Evolutionary conservation across 2,329 filamentous ascomycete species (phyloP).

Genomic region (Ophiostoma novo-ulmi): DNA sequence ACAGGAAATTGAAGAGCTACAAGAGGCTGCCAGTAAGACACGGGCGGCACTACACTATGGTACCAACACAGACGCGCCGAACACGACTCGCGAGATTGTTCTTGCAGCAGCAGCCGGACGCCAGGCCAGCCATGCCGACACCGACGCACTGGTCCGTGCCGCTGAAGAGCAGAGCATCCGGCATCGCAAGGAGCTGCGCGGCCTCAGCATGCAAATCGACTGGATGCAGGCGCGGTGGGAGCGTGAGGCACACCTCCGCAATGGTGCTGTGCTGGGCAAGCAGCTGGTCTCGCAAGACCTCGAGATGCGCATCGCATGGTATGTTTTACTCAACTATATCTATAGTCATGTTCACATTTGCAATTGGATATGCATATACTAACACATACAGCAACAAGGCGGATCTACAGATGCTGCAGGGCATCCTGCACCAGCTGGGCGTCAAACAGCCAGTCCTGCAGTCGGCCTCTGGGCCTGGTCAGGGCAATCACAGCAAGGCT

Average conservation of each 20-base stretch:
- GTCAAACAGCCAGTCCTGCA: slow-evolving; percentile 30
- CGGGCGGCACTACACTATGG: slow-evolving; percentile 30
- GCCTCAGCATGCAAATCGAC: slow-evolving; percentile 81
- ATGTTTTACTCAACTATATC: slow-evolving; percentile 41
- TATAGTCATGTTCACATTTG: neutral
- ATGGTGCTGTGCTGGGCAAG: slow-evolving; percentile 81
- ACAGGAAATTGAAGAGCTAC: slow-evolving; percentile 46
- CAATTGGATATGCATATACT: neutral
- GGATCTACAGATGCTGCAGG: slow-evolving; percentile 76
- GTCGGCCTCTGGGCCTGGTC: slow-evolving; percentile 30
- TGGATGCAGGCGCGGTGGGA: slow-evolving; percentile 79
- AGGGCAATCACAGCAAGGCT: slow-evolving; percentile 36
- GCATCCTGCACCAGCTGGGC: slow-evolving; percentile 64
- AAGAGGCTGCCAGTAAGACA: slow-evolving; percentile 38
- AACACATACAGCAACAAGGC: slow-evolving; percentile 69
- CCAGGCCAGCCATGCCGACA: slow-evolving; percentile 40
- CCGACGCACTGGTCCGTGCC: slow-evolving; percentile 54
- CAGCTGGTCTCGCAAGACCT: slow-evolving; percentile 73
- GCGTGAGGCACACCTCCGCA: slow-evolving; percentile 74
- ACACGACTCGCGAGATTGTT: slow-evolving; percentile 24
- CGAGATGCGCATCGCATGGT: slow-evolving; percentile 85
- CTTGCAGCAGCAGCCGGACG: slow-evolving; percentile 32
- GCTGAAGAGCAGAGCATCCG: slow-evolving; percentile 60
- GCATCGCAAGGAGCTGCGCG: slow-evolving; percentile 71
- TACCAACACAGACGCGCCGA: slow-evolving; percentile 22